Evolutionary conservation across 169 alveolate species (phyloP), one percentile per base, ranked within the genome.

Genomic region (Plasmodium fragile): DNA sequence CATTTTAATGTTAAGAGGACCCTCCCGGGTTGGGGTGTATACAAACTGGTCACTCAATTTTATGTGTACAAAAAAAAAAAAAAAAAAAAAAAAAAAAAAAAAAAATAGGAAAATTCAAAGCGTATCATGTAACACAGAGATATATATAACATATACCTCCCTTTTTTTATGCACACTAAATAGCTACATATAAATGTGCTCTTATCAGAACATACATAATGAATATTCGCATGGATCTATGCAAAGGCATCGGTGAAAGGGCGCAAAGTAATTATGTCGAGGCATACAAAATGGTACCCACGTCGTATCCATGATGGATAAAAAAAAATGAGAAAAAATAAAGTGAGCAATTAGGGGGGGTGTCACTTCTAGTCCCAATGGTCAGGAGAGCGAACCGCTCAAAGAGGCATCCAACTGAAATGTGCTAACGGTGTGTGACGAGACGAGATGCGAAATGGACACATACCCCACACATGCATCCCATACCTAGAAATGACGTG

Each of bases 71-170:
- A n/a, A 73, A 73, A 73, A 83, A 69, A 22, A 65, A 22, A 43
- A 45, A 22, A 65, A 71, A 18, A 83, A 4, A 30, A 30, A 82
- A 69, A n/a, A n/a, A n/a, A n/a, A n/a, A n/a, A n/a, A 45, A 82
- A 82, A 25, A 83, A 83, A 32, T 4, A 36, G 73, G 43, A 70
- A 69, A 43, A 72, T n/a, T 43, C 73, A 83, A 55, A 43, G 55
- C 6, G 43, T 13, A 39, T 34, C 0, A 83, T n/a, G 22, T 32
- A 8, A 70, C 36, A 18, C 79, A 69, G 18, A 69, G n/a, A 70
- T 30, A 30, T 30, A 30, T 11, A 69, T 69, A 69, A 30, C 11
- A 30, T 11, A 69, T 69, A 69, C 18, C 36, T 49, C 59, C 59
- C 59, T 49, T 49, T 16, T 16, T 13, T 13, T 13, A 13, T 7